Conservation (phyloP, 768 basidiomycete species). For the Rhodotorula graminis region DNA sequence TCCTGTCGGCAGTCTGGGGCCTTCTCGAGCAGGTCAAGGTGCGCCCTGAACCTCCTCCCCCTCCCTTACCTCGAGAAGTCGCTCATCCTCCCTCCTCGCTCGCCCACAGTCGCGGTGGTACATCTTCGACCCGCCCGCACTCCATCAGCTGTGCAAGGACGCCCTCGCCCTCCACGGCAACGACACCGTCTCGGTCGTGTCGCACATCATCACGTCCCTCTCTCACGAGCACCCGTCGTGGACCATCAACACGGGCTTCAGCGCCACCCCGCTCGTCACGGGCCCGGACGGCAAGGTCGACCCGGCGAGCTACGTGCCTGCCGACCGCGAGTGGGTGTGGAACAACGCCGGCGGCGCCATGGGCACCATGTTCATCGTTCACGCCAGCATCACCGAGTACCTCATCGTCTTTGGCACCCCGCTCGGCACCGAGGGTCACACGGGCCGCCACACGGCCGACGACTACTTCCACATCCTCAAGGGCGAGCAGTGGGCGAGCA, state of each 20-base stretch:
- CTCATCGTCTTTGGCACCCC: constrained; percentile 72
- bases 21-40: constrained; percentile 40
- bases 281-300: neutral
- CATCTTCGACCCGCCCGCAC: constrained; percentile 65
- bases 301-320: constrained; percentile 38
- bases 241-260: constrained; percentile 49
- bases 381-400: constrained; percentile 94
- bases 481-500: constrained; percentile 93
- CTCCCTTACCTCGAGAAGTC: no score
- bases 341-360: constrained; percentile 82
- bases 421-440: constrained; percentile 92
- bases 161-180: constrained; percentile 62
- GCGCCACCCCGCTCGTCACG: constrained; percentile 50
- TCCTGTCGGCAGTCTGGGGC: constrained; percentile 15
- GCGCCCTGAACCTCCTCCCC: constrained; percentile 1
- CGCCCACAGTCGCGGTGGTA: constrained; percentile 73
- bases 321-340: constrained; percentile 78
- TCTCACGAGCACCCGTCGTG: constrained; percentile 63
- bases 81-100: neutral
- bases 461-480: constrained; percentile 95
- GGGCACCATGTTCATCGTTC: constrained; percentile 88
- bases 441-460: constrained; percentile 88
- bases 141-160: constrained; percentile 68
- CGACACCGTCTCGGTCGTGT: constrained; percentile 68
- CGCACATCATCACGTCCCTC: constrained; percentile 75